These are phyloP conservation scores for Wickerhamomyces sp. DNA, from an alignment of 1,139 yeast genomes.

Conservation along the genomic window DNA sequence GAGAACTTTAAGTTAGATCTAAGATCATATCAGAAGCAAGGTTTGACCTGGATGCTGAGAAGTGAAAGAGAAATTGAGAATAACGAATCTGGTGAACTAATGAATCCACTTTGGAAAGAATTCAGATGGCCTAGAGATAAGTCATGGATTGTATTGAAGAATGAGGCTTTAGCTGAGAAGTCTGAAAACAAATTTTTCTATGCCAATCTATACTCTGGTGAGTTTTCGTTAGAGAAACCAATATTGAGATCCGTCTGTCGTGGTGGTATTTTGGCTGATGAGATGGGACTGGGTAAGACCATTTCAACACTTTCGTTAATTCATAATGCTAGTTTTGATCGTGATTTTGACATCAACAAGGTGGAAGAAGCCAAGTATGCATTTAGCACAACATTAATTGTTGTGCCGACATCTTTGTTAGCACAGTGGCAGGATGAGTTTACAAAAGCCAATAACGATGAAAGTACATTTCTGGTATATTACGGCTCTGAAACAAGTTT, in stretches of 20 bases:
- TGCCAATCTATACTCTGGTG: constrained; percentile 82
- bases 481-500: constrained; percentile 61
- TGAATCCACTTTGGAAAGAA: constrained; percentile 86
- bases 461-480: constrained; percentile 50
- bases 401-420: constrained; percentile 87
- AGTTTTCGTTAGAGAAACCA: constrained; percentile 67
- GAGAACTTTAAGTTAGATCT: constrained; percentile 59
- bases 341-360: constrained; percentile 10
- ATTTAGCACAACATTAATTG: constrained; percentile 64
- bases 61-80: constrained; percentile 70
- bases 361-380: constrained; percentile 45
- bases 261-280: constrained; percentile 96
- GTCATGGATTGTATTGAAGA: constrained; percentile 30
- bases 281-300: constrained; percentile 95
- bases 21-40: constrained; percentile 84
- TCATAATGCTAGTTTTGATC: constrained; percentile 56
- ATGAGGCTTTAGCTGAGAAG: constrained; percentile 12
- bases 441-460: constrained; percentile 48
- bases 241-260: constrained; percentile 47
- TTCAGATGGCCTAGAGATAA: constrained; percentile 66
- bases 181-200: constrained; percentile 44
- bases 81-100: constrained; percentile 40
- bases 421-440: constrained; percentile 91
- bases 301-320: constrained; percentile 76
- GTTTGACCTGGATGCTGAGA: constrained; percentile 86